Evolutionary conservation across 2,329 filamentous ascomycete genomes (phyloP).

Genomic region (Remersonia thermophila): DNA sequence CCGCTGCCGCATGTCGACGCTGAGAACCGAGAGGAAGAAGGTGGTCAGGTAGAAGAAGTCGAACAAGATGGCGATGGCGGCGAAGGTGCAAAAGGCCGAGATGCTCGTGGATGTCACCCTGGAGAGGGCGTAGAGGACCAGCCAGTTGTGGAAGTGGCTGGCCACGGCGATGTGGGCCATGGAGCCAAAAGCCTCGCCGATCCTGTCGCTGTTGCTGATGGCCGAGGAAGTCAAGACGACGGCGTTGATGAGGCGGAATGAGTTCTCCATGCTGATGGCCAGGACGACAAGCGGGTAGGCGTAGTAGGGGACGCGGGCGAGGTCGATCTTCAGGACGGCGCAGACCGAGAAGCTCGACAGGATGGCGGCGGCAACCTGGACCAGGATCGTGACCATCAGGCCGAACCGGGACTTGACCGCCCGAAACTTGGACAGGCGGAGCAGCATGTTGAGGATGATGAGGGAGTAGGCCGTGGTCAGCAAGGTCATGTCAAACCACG

Average conservation of each 20-base stretch:
- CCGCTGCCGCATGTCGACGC: slow-evolving; percentile 63
- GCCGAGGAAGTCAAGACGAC: slow-evolving; percentile 61
- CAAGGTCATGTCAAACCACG: slow-evolving; percentile 49
- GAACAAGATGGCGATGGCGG: slow-evolving; percentile 60
- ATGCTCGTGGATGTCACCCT: slow-evolving; percentile 57
- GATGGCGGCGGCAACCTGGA: slow-evolving; percentile 59
- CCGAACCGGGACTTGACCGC: slow-evolving; percentile 67
- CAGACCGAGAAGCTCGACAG: slow-evolving; percentile 72
- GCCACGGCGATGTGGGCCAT: slow-evolving; percentile 58
- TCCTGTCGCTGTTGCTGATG: slow-evolving; percentile 53
- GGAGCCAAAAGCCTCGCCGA: slow-evolving; percentile 62
- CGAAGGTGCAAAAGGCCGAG: slow-evolving; percentile 64
- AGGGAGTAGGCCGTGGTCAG: slow-evolving; percentile 54
- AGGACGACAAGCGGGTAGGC: slow-evolving; percentile 68
- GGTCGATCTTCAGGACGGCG: slow-evolving; percentile 60
- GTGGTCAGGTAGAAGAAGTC: slow-evolving; percentile 70
- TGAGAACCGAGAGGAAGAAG: slow-evolving; percentile 68
- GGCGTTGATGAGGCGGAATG: slow-evolving; percentile 65
- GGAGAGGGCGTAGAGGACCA: slow-evolving; percentile 54
- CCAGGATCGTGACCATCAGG: slow-evolving; percentile 56
- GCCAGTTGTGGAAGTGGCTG: slow-evolving; percentile 55
- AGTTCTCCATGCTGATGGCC: slow-evolving; percentile 66
- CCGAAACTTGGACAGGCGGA: slow-evolving; percentile 54
- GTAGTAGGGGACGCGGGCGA: slow-evolving; percentile 61
- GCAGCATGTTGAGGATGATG: slow-evolving; percentile 51